These are phyloP conservation scores for Rhododendron griersonianum DNA, from an alignment of 148 eudicot species.

Conservation along the genomic window DNA sequence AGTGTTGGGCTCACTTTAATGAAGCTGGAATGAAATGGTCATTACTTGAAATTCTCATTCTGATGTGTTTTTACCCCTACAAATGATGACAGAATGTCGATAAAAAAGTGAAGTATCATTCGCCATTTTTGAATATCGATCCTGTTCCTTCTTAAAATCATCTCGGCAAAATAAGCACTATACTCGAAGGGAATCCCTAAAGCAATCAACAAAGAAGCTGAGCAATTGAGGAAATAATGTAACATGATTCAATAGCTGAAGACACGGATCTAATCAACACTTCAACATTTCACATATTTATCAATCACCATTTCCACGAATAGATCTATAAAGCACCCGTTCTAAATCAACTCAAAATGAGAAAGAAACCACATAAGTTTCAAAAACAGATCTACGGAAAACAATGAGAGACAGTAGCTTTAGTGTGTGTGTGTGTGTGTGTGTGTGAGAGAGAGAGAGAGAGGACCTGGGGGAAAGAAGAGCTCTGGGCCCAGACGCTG, in stretches of 20 bases:
- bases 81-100: not conserved
- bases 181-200: no score
- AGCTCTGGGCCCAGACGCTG: constrained; percentile 40
- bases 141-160: no score
- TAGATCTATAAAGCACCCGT: not conserved
- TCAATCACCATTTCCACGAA: not conserved
- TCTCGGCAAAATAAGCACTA: no score
- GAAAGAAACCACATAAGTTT: not conserved
- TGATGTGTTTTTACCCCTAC: no score
- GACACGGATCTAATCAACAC: not conserved
- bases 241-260: not conserved
- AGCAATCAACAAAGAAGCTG: not conserved
- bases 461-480: constrained; percentile 31
- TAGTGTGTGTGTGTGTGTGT: no score
- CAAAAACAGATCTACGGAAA: not conserved
- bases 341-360: not conserved
- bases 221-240: not conserved
- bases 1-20: not conserved
- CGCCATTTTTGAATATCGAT: not conserved
- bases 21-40: not conserved
- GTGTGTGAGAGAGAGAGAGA: not conserved
- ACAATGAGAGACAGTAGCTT: not conserved
- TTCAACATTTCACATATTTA: not conserved
- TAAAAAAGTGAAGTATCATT: not conserved
- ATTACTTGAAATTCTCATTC: not conserved